A percentile compares a stretch with the other conserved stretches of the same genome.
Conservation (phyloP, 345 rosid genomes). For the Arabidopsis suecica region DNA sequence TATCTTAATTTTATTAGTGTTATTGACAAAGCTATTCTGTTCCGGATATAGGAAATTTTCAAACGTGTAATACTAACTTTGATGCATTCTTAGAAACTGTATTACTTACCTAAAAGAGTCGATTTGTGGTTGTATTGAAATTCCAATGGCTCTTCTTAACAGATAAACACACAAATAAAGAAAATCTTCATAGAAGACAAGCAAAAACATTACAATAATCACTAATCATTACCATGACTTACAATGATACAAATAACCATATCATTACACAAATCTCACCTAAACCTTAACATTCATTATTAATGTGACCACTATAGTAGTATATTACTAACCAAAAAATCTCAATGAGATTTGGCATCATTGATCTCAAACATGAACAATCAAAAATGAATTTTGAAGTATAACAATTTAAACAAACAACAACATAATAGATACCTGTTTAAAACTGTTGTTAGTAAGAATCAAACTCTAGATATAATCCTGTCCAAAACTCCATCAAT, state of each 20-base stretch:
- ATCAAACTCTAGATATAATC: slow-evolving; percentile 56
- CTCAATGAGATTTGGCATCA: background rate
- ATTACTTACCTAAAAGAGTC: background rate
- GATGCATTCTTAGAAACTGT: background rate
- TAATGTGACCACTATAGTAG: slow-evolving; percentile 4
- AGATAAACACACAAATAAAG: background rate
- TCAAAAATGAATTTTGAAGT: background rate
- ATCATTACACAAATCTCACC: background rate
- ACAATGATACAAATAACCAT: background rate
- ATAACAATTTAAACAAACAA: slow-evolving; percentile 24
- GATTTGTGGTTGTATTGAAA: background rate
- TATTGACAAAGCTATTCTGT: background rate
- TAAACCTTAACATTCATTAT: background rate
- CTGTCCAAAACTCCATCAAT: slow-evolving; percentile 67
- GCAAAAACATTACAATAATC: background rate
- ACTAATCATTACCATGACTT: background rate
- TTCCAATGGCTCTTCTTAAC: too few species aligned
- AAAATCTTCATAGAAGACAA: background rate
- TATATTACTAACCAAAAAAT: slow-evolving; percentile 13
- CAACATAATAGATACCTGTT: slow-evolving; percentile 11
- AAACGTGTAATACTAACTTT: background rate
- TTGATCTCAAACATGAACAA: slow-evolving; percentile 15
- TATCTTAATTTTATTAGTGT: too few species aligned
- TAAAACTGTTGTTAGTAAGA: slow-evolving; percentile 34
- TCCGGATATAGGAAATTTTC: background rate